Evolutionary conservation across 108 stramenopile species (phyloP).

Genomic region (Conticribra guillardii): DNA sequence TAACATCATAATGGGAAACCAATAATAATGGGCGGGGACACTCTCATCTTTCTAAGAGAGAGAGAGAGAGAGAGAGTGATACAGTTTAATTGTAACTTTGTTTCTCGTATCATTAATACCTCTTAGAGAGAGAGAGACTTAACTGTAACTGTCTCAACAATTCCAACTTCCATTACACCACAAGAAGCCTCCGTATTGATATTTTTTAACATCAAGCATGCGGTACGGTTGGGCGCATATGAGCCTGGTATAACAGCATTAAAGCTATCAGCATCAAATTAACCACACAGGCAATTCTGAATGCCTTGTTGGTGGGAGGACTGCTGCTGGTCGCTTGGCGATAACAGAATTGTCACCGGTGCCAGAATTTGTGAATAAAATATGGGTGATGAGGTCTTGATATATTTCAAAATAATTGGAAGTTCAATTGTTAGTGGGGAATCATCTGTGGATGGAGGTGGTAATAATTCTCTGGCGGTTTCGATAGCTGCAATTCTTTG

Average conservation of each 20-base stretch:
- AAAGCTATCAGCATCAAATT: slow-evolving; percentile 74
- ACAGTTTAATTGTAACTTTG: too few species aligned
- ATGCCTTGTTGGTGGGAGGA: slow-evolving; percentile 37
- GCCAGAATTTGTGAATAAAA: slow-evolving; percentile 35
- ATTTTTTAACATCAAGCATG: slow-evolving; percentile 76
- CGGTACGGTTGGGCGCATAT: slow-evolving; percentile 76
- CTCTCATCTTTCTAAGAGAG: too few species aligned
- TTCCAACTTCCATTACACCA: too few species aligned
- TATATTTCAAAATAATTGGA: slow-evolving; percentile 45
- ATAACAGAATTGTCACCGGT: slow-evolving; percentile 1
- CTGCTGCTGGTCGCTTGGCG: slow-evolving; percentile 17
- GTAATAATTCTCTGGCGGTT: slow-evolving; percentile 32
- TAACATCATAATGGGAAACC: too few species aligned
- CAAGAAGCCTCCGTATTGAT: too few species aligned
- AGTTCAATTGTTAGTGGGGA: slow-evolving; percentile 14
- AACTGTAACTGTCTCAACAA: too few species aligned
- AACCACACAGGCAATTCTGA: slow-evolving; percentile 63
- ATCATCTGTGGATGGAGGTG: neutral
- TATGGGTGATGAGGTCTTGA: slow-evolving; percentile 56
- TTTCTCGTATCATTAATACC: too few species aligned
- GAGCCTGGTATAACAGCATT: slow-evolving; percentile 67
- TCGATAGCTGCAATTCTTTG: slow-evolving; percentile 70
- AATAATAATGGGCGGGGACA: too few species aligned
- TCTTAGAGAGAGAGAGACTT: too few species aligned
- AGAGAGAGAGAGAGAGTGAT: too few species aligned